Conservation (phyloP, 768 basidiomycete species). For the Tephrocybe rancida region DNA sequence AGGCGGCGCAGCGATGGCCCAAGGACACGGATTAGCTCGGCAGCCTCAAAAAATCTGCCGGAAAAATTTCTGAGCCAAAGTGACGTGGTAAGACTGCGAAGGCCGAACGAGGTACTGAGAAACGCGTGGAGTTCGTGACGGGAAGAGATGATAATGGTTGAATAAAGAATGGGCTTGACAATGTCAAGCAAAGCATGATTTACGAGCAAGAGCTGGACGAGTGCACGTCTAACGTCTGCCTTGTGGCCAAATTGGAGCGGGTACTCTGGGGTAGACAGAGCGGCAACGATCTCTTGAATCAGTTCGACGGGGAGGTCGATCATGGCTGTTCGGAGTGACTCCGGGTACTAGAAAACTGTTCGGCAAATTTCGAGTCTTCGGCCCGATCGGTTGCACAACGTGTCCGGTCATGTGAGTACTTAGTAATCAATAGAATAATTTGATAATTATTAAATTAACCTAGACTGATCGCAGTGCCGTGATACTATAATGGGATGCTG, state of each 20-base stretch:
- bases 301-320: constrained; percentile 15
- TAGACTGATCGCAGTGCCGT: background rate
- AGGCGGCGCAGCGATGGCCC: constrained; percentile 14
- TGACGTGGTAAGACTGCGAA: constrained; percentile 3
- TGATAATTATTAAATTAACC: background rate
- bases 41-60: constrained; percentile 2
- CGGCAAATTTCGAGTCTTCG: background rate
- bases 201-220: constrained; percentile 11
- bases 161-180: constrained; percentile 11
- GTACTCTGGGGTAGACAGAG: constrained; percentile 4
- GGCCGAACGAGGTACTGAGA: constrained; percentile 3
- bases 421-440: background rate
- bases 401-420: background rate
- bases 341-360: background rate
- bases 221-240: constrained; percentile 10
- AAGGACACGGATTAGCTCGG: constrained; percentile 10
- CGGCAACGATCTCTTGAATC: constrained; percentile 14
- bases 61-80: constrained; percentile 13
- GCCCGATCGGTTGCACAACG: background rate
- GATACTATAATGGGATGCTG: background rate
- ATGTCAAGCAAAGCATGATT: constrained; percentile 9
- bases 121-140: constrained; percentile 4
- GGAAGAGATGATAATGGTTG: constrained; percentile 15
- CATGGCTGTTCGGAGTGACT: background rate
- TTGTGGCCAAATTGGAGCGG: constrained; percentile 14